These are phyloP conservation scores for Spirogloea muscicola DNA, from an alignment of 139 green algal species.

Conservation along the genomic window DNA sequence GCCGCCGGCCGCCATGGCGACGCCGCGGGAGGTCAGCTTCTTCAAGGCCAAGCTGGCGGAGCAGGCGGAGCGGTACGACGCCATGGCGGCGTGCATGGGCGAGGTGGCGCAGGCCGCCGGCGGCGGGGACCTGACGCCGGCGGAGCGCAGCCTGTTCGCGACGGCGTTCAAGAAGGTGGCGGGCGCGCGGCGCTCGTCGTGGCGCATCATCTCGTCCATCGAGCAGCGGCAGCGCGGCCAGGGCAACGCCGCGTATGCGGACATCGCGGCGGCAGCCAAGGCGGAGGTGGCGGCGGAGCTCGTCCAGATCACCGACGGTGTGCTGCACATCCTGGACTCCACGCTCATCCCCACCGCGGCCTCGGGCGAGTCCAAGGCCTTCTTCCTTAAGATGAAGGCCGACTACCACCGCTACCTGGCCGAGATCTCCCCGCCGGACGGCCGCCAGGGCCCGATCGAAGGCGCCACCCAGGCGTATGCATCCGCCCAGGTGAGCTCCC, in stretches of 20 bases:
- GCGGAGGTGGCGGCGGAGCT: conserved; percentile 52
- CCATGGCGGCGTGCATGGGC: conserved; percentile 54
- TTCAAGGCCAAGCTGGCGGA: conserved; percentile 93
- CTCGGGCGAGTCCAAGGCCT: conserved; percentile 56
- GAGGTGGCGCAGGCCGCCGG: conserved; percentile 42
- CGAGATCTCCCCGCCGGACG: conserved; percentile 50
- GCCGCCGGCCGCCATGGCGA: too few species aligned
- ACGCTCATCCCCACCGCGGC: conserved; percentile 45
- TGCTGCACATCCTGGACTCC: conserved; percentile 50
- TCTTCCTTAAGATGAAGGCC: conserved; percentile 62
- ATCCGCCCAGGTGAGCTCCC: conserved; percentile 37
- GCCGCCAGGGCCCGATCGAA: conserved; percentile 46
- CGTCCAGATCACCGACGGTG: conserved; percentile 45
- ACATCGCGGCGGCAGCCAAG: conserved; percentile 48
- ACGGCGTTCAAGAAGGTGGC: conserved; percentile 61
- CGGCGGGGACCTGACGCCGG: conserved; percentile 40
- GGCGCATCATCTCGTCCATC: conserved; percentile 57
- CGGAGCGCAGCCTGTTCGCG: conserved; percentile 57
- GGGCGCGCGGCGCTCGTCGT: conserved; percentile 54
- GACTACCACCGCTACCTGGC: conserved; percentile 60
- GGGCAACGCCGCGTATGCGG: conserved; percentile 42
- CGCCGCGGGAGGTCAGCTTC: conserved; percentile 47
- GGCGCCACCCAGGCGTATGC: conserved; percentile 50
- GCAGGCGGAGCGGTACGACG: conserved; percentile 95
- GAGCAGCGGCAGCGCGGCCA: conserved; percentile 54